Evolutionary conservation across 345 rosid genomes (phyloP), one percentile per base, ranked within the genome.

Genomic region (Camelina neglecta): DNA sequence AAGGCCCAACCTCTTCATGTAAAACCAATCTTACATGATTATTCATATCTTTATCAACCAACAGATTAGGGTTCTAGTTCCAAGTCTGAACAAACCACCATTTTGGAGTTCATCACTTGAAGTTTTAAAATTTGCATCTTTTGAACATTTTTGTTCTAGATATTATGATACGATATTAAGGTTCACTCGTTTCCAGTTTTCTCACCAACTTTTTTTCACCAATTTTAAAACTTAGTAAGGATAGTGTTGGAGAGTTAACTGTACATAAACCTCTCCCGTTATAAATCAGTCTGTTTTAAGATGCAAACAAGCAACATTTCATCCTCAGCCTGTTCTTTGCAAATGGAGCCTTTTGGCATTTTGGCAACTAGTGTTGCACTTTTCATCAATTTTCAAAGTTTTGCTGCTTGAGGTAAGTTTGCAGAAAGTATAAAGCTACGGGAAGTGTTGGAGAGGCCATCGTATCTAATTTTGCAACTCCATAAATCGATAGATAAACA

Each of bases 1-100:
- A 15, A 83, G 71, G 72, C 86, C 86, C 8, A 83, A 87, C 82
- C 72, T 86, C n/a, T 88, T 88, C 73, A 71, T 87, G 85, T 84
- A 81, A 69, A 54, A 60, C 53, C 42, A 26, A 11, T 15, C 44
- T 38, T 47, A 2, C 71, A 35, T 55, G 71, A 64, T 36, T 47
- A 16, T 41, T 4, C 6, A 18, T 54, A 58, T 9, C 4, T 31
- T 44, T 23, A 49, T 29, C 61, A 55, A 38, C 61, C 35, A 58
- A 66, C 81, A 42, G 69, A 23, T 60, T 72, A 72, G 65, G 18
- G 38, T 51, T 53, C 41, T 33, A 50, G 69, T 44, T 71, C 49
- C 58, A 44, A 33, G 35, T 57, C 48, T 55, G 61, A 63, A 36
- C 59, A 49, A 31, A 45, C 6, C 58, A 59, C 42, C 44, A 41